These are phyloP conservation scores for Septoria petroselini DNA, from an alignment of 2,329 filamentous ascomycete species.

Conservation along the genomic window DNA sequence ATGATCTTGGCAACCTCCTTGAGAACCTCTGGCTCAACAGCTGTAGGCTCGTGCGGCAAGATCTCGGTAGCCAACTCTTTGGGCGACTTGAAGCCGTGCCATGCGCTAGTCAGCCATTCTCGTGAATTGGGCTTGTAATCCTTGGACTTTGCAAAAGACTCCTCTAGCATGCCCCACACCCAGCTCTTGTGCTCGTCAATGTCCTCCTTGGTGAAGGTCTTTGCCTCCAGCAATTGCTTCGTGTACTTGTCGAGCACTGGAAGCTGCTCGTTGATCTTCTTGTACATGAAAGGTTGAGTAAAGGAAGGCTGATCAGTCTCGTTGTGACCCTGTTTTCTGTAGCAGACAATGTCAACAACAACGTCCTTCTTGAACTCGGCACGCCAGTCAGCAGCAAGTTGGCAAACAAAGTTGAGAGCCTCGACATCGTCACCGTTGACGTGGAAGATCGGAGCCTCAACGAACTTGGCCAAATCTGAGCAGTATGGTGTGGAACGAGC, in stretches of 20 bases:
- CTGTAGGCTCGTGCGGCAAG: conserved; percentile 84
- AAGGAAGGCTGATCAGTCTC: conserved; percentile 99
- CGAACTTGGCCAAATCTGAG: conserved; percentile 98
- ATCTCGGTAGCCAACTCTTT: conserved; percentile 96
- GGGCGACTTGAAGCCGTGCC: conserved; percentile 99
- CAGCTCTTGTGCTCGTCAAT: conserved; percentile 99
- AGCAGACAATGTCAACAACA: conserved; percentile 96
- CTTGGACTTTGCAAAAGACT: conserved; percentile 95
- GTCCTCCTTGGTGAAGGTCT: conserved; percentile 95
- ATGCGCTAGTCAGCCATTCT: conserved; percentile 97
- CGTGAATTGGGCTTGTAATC: conserved; percentile 95
- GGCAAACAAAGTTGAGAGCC: conserved; percentile 96
- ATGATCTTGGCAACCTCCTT: conserved; percentile 81
- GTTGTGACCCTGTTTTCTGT: conserved; percentile 98
- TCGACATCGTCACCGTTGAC: conserved; percentile 98
- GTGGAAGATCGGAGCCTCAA: conserved; percentile 97
- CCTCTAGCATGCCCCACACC: conserved; percentile 99
- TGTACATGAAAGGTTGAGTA: conserved; percentile 99
- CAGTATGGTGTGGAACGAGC: conserved; percentile 97
- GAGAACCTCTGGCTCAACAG: conserved; percentile 68
- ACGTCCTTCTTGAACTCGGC: conserved; percentile 98
- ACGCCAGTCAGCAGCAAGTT: conserved; percentile 95
- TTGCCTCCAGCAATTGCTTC: conserved; percentile 83
- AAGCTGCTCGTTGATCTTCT: conserved; percentile 83
- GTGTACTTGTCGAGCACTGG: conserved; percentile 88